Percentiles rank a stretch among this genome's conserved stretches.
These are phyloP conservation scores for Anethum foeniculum DNA, from an alignment of 140 eudicot species.

Conservation along the genomic window DNA sequence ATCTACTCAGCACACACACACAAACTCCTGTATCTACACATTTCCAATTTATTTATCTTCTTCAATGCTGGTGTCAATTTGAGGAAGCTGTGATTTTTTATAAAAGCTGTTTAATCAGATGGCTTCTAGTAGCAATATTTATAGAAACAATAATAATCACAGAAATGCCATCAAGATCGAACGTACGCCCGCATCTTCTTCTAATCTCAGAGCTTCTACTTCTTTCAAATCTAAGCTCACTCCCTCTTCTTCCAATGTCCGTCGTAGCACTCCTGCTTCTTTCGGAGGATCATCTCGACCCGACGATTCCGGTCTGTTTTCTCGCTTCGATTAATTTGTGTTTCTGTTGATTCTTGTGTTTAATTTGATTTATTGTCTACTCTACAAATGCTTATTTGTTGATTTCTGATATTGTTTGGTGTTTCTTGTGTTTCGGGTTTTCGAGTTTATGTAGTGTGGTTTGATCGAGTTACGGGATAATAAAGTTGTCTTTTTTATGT, in stretches of 20 bases:
- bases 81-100: background rate
- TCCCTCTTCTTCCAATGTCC: slow-evolving; percentile 37
- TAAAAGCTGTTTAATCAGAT: background rate
- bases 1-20: background rate
- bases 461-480: too few relatives aligned
- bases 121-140: slow-evolving; percentile 30
- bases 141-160: slow-evolving; percentile 37
- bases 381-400: background rate
- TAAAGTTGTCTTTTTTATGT: too few relatives aligned
- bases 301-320: slow-evolving; percentile 41
- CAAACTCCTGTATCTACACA: too few relatives aligned
- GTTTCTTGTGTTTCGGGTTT: background rate
- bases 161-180: slow-evolving; percentile 40
- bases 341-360: background rate
- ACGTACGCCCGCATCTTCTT: slow-evolving; percentile 21
- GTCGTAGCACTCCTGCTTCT: slow-evolving; percentile 51
- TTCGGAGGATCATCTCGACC: slow-evolving; percentile 18
- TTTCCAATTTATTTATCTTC: background rate
- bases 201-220: slow-evolving; percentile 47
- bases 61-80: background rate
- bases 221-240: slow-evolving; percentile 53
- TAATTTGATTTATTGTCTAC: background rate
- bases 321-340: background rate
- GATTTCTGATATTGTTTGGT: too few relatives aligned
- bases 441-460: too few relatives aligned